phyloP scores from a whole-genome alignment of 106 monocot species.

The Apostasia ramifera region DNA sequence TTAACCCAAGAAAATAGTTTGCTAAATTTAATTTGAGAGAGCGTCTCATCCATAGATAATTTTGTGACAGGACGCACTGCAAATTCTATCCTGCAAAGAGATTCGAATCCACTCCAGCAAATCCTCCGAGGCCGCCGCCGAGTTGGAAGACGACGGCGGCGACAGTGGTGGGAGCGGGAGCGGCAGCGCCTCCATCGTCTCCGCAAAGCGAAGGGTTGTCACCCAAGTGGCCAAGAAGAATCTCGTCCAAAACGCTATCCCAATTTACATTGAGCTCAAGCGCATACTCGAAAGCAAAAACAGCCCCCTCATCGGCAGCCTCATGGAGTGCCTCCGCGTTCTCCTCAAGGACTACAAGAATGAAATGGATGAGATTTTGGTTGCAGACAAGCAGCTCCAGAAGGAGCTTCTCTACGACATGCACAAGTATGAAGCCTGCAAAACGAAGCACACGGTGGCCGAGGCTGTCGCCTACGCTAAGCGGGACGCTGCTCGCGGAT shows the following conservation, averaged over 20 bases:
- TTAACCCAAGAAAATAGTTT: too few species aligned
- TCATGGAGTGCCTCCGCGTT: conserved; percentile 77
- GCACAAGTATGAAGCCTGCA: conserved; percentile 65
- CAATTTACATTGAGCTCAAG: conserved; percentile 94
- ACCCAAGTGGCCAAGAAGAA: conserved; percentile 91
- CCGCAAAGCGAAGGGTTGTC: conserved; percentile 69
- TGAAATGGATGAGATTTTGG: conserved; percentile 89
- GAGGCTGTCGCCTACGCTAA: conserved; percentile 25
- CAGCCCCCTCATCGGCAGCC: conserved; percentile 79
- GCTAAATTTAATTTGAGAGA: too few species aligned
- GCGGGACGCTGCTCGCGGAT: neutral
- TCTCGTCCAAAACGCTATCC: conserved; percentile 79
- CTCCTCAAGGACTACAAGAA: conserved; percentile 92
- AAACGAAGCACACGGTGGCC: conserved; percentile 27
- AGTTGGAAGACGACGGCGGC: conserved; percentile 63
- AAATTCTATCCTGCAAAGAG: conserved; percentile 89
- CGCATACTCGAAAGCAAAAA: conserved; percentile 78
- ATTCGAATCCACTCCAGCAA: conserved; percentile 60
- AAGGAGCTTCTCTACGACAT: conserved; percentile 94
- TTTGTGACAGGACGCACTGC: conserved; percentile 55
- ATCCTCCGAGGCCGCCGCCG: conserved; percentile 24
- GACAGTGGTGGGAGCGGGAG: conserved; percentile 10
- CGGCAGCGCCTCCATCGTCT: conserved; percentile 12
- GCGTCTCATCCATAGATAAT: neutral
- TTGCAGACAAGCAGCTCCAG: conserved; percentile 92